A percentile compares a stretch with the other conserved stretches of the same genome.
These are phyloP conservation scores for Cordyceps pruinosa DNA, from an alignment of 2,329 filamentous ascomycete genomes.

Conservation along the genomic window DNA sequence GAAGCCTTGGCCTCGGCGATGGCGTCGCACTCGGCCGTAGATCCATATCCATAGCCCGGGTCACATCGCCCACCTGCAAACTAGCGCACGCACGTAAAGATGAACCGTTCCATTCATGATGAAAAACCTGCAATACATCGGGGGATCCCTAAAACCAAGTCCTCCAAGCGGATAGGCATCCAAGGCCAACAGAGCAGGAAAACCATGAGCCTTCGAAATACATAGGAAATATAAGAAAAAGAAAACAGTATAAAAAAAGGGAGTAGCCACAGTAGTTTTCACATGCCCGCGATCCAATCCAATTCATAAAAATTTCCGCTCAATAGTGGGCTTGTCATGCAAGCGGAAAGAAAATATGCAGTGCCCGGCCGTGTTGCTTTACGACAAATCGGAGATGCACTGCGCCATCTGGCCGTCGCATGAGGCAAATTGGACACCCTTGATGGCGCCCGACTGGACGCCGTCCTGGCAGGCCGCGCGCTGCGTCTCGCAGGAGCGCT, in stretches of 20 bases:
- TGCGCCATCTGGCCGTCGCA: slow-evolving; percentile 48
- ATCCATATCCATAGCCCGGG: neutral
- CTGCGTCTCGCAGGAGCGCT: slow-evolving; percentile 57
- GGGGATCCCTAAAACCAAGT: neutral
- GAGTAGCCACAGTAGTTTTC: neutral
- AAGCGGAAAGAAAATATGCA: neutral
- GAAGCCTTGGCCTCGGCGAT: neutral
- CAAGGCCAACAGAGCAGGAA: slow-evolving; percentile 4
- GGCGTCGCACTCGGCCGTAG: neutral
- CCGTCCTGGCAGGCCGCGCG: slow-evolving; percentile 53
- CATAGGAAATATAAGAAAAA: slow-evolving; percentile 3
- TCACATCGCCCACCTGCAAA: too few relatives aligned
- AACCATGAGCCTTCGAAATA: slow-evolving; percentile 7
- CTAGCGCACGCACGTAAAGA: neutral
- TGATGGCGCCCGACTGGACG: slow-evolving; percentile 42
- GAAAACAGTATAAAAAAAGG: slow-evolving; percentile 2
- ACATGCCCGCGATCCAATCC: neutral
- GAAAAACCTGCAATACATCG: slow-evolving; percentile 9
- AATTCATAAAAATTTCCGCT: neutral
- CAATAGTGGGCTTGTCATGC: neutral
- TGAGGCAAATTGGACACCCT: slow-evolving; percentile 37
- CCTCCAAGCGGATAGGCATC: neutral
- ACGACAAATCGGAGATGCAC: slow-evolving; percentile 32
- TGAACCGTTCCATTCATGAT: slow-evolving; percentile 8
- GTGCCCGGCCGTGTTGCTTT: neutral